Evolutionary conservation across 2,329 filamentous ascomycete genomes (phyloP), one percentile per base, ranked within the genome.

Genomic region (Botrytis pseudocinerea): DNA sequence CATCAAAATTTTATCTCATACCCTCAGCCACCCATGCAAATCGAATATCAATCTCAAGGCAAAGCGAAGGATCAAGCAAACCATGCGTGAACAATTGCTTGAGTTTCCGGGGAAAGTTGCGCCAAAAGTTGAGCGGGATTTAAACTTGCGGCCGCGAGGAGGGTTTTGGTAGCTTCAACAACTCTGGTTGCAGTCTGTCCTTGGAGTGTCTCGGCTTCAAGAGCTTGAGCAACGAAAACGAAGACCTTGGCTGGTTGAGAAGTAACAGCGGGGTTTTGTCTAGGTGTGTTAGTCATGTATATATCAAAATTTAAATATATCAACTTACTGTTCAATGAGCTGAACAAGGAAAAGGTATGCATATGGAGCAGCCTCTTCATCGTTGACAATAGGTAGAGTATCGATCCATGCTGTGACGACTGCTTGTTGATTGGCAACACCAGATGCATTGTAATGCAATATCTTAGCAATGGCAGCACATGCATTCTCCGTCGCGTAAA

Each of bases 401-500:
- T 94, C 91, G 66, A 99, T 85, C 96, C 96, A 99, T 81, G 92
- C 91, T n/a, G 86, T 84, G 60, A 94, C 90, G 40, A 98, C 87
- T 54, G 92, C 88, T 80, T 96, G 91, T 68, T 89, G 86, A 79
- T 97, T 93, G 71, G 86, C 86, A 28, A 99, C 91, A 80, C 92
- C 93, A 77, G 86, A 86, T 38, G 90, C 85, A 83, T 97, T 98
- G 85, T 91, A 98, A 81, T 97, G 94, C 76, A 99, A 86, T 70
- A 99, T 95, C 87, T 99, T 99, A 51, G 96, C 96, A 80, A 99
- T 96, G 77, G 94, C 94, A 60, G 96, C 95, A 78, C 94, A 98
- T 10, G 95, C 95, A 81, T 99, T 99, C 84, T 99, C 96, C 1
- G 96, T 98, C 2, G 96, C 96, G 81, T 97, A 99, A 2, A 97